phyloP scores from a whole-genome alignment of 768 basidiomycete species.

The Agaricus blazei region DNA sequence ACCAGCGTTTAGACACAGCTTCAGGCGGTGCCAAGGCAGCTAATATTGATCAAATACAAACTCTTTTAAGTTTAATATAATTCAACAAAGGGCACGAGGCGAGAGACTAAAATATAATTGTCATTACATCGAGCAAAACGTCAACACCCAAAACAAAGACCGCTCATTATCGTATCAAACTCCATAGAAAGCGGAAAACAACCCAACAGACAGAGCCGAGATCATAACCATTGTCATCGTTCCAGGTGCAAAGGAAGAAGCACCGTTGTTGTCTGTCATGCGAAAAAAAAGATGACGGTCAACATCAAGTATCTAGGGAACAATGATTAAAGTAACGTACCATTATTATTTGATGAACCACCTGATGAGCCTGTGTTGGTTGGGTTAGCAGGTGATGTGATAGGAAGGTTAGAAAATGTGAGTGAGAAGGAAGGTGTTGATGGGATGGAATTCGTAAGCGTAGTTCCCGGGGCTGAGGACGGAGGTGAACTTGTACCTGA shows the following conservation, averaged over 20 bases:
- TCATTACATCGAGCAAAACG: too few species aligned
- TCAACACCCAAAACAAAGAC: too few species aligned
- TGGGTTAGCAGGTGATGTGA: too few species aligned
- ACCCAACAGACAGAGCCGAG: not conserved
- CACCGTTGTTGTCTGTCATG: not conserved
- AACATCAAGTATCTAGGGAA: not conserved
- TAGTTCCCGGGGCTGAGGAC: not conserved
- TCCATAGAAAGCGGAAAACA: not conserved
- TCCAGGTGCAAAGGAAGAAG: not conserved
- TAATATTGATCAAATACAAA: too few species aligned
- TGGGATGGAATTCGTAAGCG: constrained; percentile 4
- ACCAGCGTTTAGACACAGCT: too few species aligned
- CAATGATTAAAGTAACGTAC: not conserved
- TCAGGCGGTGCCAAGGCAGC: too few species aligned
- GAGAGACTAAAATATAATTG: too few species aligned
- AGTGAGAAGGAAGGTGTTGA: too few species aligned
- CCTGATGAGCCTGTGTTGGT: not conserved
- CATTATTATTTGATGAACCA: not conserved
- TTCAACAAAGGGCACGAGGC: too few species aligned
- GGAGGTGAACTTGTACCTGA: constrained; percentile 25
- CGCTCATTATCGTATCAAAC: not conserved
- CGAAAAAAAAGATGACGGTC: not conserved
- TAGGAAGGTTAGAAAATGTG: not conserved
- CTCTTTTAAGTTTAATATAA: too few species aligned
- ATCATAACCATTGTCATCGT: not conserved